Base-by-base conservation (phyloP, 192 early-diverging fungal genomes). In the Mortierella claussenii region DNA sequence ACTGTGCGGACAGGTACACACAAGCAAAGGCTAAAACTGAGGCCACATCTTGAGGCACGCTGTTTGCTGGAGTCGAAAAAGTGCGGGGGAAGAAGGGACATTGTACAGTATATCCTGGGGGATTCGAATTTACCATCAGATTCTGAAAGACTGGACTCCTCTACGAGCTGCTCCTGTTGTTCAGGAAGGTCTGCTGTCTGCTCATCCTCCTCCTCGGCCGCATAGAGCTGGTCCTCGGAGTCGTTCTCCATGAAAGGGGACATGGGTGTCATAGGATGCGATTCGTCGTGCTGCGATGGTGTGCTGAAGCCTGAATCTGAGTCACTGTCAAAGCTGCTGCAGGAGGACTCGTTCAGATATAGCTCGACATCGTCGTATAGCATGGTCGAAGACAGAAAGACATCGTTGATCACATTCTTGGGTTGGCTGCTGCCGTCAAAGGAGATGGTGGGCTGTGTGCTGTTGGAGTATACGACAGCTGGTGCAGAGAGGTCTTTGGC, bases 361-460 rank as follows among this genome's bases (percentile, higher is more conserved):
- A 66, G 58, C 37, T 76, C 73, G n/a, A 62, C 65, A 37, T 76
- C 73, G 54, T 76, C 73, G 40, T 60, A 76, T 24, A 76, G 64
- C 73, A 76, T 76, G 33, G 73, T 67, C 3, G 73, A 76, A 27
- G 73, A 76, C n/a, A 76, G 58, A 46, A 76, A 67, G 53, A 76
- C 73, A 48, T 76, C 73, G 53, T 76, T 76, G 73, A 76, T 76
- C 53, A 76, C 73, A 49, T 67, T 67, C 64, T 76, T 76, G 49
- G 73, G 58, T 23, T 76, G 73, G 43, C 40, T 55, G 49, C 32
- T 48, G 40, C 73, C 64, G 21, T 76, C 73, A 44, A 67, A 60
- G 53, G 64, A 60, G 45, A 76, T 65, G 17, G 48, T 57, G 34
- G 73, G 73, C 12, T 76, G 73, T 4, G 65, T 55, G 42, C 30